phyloP scores from a whole-genome alignment of 495 filamentous ascomycete genomes.

The Cenococcum geophilum region DNA sequence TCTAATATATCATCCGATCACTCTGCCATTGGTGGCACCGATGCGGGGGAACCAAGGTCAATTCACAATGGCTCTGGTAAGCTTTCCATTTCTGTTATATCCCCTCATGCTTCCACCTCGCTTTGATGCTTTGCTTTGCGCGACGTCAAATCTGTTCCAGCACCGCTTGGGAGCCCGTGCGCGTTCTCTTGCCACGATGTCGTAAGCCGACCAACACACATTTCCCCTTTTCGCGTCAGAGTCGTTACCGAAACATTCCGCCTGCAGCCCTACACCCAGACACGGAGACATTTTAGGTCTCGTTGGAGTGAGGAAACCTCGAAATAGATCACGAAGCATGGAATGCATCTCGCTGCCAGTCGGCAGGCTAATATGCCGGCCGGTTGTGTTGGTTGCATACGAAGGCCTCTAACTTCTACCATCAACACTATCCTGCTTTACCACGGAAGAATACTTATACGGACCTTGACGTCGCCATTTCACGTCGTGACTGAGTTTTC shows the following conservation, averaged over 20 bases:
- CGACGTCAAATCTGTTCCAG: constrained; percentile 17
- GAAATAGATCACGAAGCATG: background rate
- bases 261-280: background rate
- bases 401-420: background rate
- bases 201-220: background rate
- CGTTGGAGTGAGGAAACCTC: background rate
- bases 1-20: constrained; percentile 27
- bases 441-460: background rate
- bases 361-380: constrained; percentile 2
- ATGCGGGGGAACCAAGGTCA: constrained; percentile 15
- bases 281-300: constrained; percentile 1
- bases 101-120: constrained; percentile 7
- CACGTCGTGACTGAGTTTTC: background rate
- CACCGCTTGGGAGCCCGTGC: constrained; percentile 8
- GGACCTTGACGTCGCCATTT: background rate
- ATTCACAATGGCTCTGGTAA: constrained; percentile 28
- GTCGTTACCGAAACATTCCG: background rate
- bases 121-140: constrained; percentile 22
- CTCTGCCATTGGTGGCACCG: constrained; percentile 13
- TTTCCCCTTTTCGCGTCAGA: background rate
- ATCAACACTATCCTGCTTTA: background rate
- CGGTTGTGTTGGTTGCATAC: background rate
- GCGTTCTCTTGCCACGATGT: background rate
- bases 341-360: background rate
- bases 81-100: constrained; percentile 4